phyloP scores from a whole-genome alignment of 148 eudicot species.

The Chenopodium suecicum region DNA sequence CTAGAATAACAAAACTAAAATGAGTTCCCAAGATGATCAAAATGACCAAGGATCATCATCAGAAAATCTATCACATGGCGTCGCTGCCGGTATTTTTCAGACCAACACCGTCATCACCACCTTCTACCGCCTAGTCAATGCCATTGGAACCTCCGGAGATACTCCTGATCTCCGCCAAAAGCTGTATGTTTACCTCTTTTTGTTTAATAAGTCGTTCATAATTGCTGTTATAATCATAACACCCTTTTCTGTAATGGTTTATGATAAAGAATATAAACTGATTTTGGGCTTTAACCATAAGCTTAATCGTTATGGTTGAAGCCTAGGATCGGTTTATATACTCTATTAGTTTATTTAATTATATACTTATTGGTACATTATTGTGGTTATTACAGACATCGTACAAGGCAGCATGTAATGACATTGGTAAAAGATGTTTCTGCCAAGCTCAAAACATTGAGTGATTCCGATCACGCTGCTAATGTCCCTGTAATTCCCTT shows the following conservation, averaged over 20 bases:
- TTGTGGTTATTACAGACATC: constrained; percentile 32
- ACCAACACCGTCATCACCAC: constrained; percentile 44
- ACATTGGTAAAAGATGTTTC: constrained; percentile 55
- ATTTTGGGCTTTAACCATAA: no score
- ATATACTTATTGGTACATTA: no score
- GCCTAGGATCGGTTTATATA: no score
- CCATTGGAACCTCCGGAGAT: constrained; percentile 52
- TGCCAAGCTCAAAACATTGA: constrained; percentile 51
- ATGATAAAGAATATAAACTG: no score
- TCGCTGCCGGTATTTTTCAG: constrained; percentile 52
- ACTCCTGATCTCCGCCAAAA: constrained; percentile 57
- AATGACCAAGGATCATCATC: background rate
- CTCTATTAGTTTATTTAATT: no score
- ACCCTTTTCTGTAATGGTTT: no score
- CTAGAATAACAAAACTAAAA: no score
- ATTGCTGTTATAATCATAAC: no score
- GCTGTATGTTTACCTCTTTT: constrained; percentile 34
- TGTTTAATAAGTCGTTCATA: background rate
- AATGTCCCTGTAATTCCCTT: constrained; percentile 32
- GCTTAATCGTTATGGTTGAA: background rate
- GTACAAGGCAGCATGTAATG: constrained; percentile 41
- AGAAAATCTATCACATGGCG: constrained; percentile 41
- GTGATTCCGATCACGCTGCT: constrained; percentile 37
- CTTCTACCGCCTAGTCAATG: constrained; percentile 48
- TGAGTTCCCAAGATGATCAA: no score